Evolutionary conservation across 2,329 filamentous ascomycete genomes (phyloP), one percentile per base, ranked within the genome.

Genomic region (Fusarium nematophilum): DNA sequence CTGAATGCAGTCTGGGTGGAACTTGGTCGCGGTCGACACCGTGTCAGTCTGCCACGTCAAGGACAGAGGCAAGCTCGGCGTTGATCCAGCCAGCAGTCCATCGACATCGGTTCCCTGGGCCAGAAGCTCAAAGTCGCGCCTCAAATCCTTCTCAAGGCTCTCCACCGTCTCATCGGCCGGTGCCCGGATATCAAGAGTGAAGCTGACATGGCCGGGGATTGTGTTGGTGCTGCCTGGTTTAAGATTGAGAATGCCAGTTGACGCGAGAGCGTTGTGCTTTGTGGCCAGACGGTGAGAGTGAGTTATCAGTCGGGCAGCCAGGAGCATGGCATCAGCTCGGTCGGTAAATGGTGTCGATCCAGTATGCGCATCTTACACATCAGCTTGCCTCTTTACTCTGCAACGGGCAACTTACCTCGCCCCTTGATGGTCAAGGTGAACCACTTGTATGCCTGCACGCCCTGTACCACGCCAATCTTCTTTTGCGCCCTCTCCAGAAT

Each of bases 1-100:
- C 5, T 78, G 71, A 46, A 92, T 88, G 65, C 89, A 91, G 59
- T 87, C 84, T 1, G 81, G 73, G 59, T 91, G 81, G 70, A 92
- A 92, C 18, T 81, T 81, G 1, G 86, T 82, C 0, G 86, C 86
- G 0, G 83, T 80, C 2, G 79, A 84, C 46, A 86, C 78, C 37
- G 86, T 86, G 65, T 90, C 87, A 3, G 86, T 76, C 3, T 75
- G 78, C 80, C 87, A 90, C 11, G 85, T 14, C 6, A 57, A 13
- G 2, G 43, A 44, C 14, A 61, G 15, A 9, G 53, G 57, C n/a
- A 61, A 21, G n/a, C 44, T 40, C 1, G 53, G 59, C 4, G 66
- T 69, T 21, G 62, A 66, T 0, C 57, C 62, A 2, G 40, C 34
- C 0, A 69, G 43, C 0, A 69, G 6, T 0, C 60, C 66, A 4